phyloP scores from a whole-genome alignment of 2,329 filamentous ascomycete genomes.

The Fusarium dlaminii region DNA sequence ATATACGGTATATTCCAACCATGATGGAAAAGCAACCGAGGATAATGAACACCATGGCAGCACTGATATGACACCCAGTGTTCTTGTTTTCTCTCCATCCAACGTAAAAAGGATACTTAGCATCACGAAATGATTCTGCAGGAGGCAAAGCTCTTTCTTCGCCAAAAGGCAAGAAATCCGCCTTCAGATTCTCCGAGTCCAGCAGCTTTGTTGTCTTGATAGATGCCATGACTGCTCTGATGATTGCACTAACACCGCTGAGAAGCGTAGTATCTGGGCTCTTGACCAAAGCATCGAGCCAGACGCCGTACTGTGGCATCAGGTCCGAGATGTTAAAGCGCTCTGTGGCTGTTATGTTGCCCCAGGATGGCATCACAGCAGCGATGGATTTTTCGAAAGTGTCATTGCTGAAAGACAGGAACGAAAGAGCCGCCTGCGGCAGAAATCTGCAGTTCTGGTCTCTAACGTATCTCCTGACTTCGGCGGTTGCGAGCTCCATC shows the following conservation, averaged over 20 bases:
- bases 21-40: conserved; percentile 8
- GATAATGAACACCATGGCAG: conserved; percentile 3
- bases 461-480: not conserved
- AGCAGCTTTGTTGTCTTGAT: not conserved
- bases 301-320: not conserved
- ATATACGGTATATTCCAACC: not conserved
- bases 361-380: not conserved
- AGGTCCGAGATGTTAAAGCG: not conserved
- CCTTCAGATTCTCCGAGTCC: not conserved
- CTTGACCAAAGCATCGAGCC: not conserved
- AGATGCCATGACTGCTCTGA: not conserved
- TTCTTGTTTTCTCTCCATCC: not conserved
- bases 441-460: not conserved
- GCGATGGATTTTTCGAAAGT: not conserved
- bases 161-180: not conserved
- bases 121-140: not conserved
- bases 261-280: not conserved
- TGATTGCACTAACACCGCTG: not conserved
- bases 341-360: not conserved
- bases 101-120: not conserved
- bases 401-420: not conserved
- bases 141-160: not conserved
- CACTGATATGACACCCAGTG: not conserved
- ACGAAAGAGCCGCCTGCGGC: not conserved
- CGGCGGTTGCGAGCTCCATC: not conserved